Conservation (phyloP, 352 stramenopile species). For the Globisporangium perplexum region DNA sequence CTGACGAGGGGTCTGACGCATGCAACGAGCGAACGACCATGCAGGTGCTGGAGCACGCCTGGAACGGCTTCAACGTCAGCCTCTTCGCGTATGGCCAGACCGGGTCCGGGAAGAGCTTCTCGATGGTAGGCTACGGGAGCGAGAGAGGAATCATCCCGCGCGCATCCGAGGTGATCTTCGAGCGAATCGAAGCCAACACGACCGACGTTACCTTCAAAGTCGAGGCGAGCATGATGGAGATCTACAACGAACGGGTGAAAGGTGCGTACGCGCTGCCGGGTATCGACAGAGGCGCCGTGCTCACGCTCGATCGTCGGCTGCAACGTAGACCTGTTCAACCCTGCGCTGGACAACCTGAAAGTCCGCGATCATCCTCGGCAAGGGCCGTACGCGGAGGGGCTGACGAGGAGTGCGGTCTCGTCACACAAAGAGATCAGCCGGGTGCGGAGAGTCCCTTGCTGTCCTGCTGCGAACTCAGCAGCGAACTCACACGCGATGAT, state of each 20-base stretch:
- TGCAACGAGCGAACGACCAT: too few species aligned
- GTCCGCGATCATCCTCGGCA: slow-evolving; percentile 83
- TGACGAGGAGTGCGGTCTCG: slow-evolving; percentile 76
- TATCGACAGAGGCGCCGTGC: neutral
- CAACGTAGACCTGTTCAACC: slow-evolving; percentile 75
- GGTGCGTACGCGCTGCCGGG: slow-evolving; percentile 16
- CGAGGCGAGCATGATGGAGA: slow-evolving; percentile 88
- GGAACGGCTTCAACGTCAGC: slow-evolving; percentile 88
- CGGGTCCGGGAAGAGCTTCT: slow-evolving; percentile 83
- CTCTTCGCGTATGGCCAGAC: slow-evolving; percentile 87
- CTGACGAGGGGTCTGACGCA: too few species aligned
- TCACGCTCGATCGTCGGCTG: neutral
- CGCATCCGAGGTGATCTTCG: slow-evolving; percentile 79
- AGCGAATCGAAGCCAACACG: slow-evolving; percentile 54
- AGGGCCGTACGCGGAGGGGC: slow-evolving; percentile 74
- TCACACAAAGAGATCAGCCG: slow-evolving; percentile 77
- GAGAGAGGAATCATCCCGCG: slow-evolving; percentile 84
- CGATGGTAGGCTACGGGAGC: slow-evolving; percentile 80
- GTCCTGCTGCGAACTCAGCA: neutral
- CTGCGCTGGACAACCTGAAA: slow-evolving; percentile 79
- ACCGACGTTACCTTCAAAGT: slow-evolving; percentile 70
- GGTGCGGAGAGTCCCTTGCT: slow-evolving; percentile 13
- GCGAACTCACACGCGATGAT: neutral
- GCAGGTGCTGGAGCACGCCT: slow-evolving; percentile 83
- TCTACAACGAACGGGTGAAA: slow-evolving; percentile 89